phyloP scores from a whole-genome alignment of 2,329 filamentous ascomycete genomes.

The Aspergillus caelatus region DNA sequence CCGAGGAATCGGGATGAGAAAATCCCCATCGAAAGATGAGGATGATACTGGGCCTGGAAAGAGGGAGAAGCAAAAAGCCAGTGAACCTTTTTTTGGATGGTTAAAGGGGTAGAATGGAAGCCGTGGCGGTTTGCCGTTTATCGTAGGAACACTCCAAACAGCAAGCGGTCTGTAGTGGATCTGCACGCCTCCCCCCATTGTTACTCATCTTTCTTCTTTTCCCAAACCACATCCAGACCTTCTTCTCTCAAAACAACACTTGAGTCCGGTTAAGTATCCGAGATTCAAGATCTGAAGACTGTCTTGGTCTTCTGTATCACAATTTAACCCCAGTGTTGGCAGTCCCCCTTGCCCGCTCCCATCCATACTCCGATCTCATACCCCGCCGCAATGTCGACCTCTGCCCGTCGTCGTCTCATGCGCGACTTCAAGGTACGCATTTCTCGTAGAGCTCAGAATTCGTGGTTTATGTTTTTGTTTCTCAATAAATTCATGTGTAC shows the following conservation, averaged over 20 bases:
- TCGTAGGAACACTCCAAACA: not conserved
- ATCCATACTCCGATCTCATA: conserved; percentile 2
- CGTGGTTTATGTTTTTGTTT: conserved; percentile 6
- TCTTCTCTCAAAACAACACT: not conserved
- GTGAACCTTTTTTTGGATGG: not conserved
- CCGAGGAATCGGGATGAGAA: not conserved
- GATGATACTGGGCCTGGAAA: not conserved
- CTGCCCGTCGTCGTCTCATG: conserved; percentile 94
- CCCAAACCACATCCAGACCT: conserved; percentile 5
- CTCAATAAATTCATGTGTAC: not conserved
- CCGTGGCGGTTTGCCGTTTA: not conserved
- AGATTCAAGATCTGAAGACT: not conserved
- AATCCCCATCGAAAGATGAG: not conserved
- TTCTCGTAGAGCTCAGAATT: not conserved
- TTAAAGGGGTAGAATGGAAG: not conserved
- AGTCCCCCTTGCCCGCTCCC: not conserved
- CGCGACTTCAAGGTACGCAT: conserved; percentile 91
- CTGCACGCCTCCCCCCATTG: conserved; percentile 1
- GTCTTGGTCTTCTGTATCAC: not conserved
- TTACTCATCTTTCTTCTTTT: conserved; percentile 2
- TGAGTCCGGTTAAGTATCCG: not conserved
- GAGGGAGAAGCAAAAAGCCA: not conserved
- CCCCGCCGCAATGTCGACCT: conserved; percentile 73
- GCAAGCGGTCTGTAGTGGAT: conserved; percentile 3
- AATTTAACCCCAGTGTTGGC: not conserved